Evolutionary conservation across 768 basidiomycete genomes (phyloP).

Genomic region (Antrodiella citrinella): DNA sequence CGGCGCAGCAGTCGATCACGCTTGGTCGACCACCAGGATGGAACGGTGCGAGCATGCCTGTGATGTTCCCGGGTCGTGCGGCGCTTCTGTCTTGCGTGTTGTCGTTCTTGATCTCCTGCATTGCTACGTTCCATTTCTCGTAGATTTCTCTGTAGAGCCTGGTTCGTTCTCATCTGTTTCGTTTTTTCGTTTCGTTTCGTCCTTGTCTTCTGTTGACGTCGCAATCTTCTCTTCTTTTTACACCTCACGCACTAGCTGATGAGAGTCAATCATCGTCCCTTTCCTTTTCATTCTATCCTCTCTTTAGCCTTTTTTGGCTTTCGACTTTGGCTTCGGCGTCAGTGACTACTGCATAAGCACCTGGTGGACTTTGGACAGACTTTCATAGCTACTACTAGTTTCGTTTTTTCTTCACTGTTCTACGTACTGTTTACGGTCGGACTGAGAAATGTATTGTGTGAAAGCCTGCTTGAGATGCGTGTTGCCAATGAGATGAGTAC

Average conservation of each 20-base stretch:
- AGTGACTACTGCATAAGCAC: too few species aligned
- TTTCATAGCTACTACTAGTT: too few species aligned
- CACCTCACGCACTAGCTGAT: neutral
- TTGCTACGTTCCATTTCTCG: slow-evolving; percentile 1
- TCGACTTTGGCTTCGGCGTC: too few species aligned
- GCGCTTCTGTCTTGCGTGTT: slow-evolving; percentile 1
- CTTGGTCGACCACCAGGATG: slow-evolving; percentile 63
- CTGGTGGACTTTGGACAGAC: too few species aligned
- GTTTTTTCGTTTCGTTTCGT: neutral
- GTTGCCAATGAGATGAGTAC: too few species aligned
- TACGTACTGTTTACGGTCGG: too few species aligned
- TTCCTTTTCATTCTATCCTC: neutral
- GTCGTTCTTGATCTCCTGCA: neutral
- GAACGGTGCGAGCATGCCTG: slow-evolving; percentile 17
- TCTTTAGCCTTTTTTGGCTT: too few species aligned
- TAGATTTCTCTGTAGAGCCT: slow-evolving; percentile 1
- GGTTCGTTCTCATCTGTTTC: neutral
- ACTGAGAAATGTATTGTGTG: too few species aligned
- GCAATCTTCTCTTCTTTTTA: neutral
- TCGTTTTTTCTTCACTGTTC: too few species aligned
- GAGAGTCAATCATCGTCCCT: neutral
- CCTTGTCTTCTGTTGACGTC: neutral
- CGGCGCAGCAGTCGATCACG: slow-evolving; percentile 36
- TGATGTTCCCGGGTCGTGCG: neutral
- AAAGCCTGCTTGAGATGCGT: too few species aligned